Evolutionary conservation across 1,139 yeast species (phyloP), one percentile per base, ranked within the genome.

Genomic region (Debaryomycetaceae sp.): DNA sequence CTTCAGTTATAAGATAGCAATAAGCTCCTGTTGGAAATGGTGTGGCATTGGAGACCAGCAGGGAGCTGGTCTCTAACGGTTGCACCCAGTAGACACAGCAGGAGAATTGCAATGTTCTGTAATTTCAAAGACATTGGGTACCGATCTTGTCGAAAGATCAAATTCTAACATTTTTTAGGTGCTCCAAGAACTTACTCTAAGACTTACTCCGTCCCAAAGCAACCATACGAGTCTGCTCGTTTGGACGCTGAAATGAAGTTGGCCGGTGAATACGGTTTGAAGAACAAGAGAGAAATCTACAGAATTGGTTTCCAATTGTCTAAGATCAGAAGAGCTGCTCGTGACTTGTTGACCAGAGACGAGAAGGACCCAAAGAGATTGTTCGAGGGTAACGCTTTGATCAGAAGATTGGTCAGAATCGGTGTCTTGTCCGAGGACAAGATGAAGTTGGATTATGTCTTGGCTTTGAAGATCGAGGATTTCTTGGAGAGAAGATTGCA

Each of bases 301-400:
- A 87, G 97, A 83, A 87, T 91, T 73, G 91, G 89, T 73, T 88
- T 85, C 84, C 97, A 92, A 80, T 88, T 92, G 71, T 92, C 99
- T 58, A 92, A 92, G 86, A 92, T 92, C 73, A 92, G 99, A 83
- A 89, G 98, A 83, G 98, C 98, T 73, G 99, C 99, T 70, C 96
- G 99, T 86, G 98, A 94, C 71, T 83, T 92, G 69, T 86, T 92
- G 78, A 92, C 98, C 80, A 89, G 97, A 82, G 98, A 92, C 66
- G 98, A 92, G 82, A 92, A 92, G 84, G 98, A 92, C 78, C 97
- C 96, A 82, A 92, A 89, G 87, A 91, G 99, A 83, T 86, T 92
- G 69, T 92, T 92, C 82, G 98, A 92, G 80, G 99, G 99, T 87
- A 92, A 92, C 71, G 99, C 99, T 69, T 88, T 92, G 74, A 92